Base-by-base conservation (phyloP, 306 rosid genomes). In the Gastrolobium villosum region DNA sequence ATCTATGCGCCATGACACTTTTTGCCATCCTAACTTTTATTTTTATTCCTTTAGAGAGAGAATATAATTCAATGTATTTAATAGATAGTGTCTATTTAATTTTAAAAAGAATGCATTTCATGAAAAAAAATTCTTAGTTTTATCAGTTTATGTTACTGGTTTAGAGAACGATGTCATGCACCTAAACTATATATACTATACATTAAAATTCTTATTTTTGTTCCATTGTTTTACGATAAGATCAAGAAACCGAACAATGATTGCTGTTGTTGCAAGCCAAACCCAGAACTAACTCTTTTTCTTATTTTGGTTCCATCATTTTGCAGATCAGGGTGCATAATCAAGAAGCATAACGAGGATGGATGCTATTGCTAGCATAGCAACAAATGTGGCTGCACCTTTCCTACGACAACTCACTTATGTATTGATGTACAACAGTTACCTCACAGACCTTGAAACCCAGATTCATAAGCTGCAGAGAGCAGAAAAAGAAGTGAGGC, bases 391-490 rank as follows among this genome's bases (percentile, higher is more conserved):
- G 52, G 84, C 74, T 3, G 26, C 26, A 7, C 87, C 87, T 10
- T 0, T 70, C 3, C 11, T 80, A 3, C 13, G 65, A 4, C 61
- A 79, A 8, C 11, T 83, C 5, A 80, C 79, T 0, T 84, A 75
- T 7, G 8, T 84, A 10, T 15, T 84, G 61, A 35, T 69, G 79
- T 84, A 79, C 82, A 79, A 10, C 66, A 70, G 59, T 3, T 28
- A 84, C 64, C 43, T 79, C 36, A 10, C 3, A 0, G 40, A 75
- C 4, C 84, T 84, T 1, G 78, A 84, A 48, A 8, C 2, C 4
- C 30, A 84, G 74, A n/a, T 79, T 5, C 71, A 79, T 57, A 75
- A n/a, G 76, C 60, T 84, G 60, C 65, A 69, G 54, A 10, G 57
- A n/a, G 66, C 39, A 6, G 81, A 37, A 50, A 74, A 75, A 10